Evolutionary conservation across 1,284 basidiomycete genomes (phyloP).

Genomic region (Uromyces viciae-fabae): DNA sequence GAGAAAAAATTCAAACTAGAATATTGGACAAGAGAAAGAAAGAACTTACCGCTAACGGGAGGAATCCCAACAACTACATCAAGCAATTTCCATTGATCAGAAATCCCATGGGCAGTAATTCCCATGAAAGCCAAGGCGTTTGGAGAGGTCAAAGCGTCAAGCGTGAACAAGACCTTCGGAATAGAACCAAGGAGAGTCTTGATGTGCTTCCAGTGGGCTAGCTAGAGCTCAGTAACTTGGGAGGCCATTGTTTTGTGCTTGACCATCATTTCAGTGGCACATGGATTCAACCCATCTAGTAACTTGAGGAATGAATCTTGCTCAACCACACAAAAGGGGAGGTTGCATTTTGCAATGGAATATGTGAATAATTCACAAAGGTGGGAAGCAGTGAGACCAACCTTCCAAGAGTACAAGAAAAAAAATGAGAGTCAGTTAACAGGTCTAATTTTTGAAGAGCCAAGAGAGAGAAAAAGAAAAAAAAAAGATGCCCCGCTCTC

Average conservation of each 20-base stretch:
- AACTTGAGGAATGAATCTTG: neutral
- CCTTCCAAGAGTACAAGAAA: too few species aligned
- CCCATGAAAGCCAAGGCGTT: neutral
- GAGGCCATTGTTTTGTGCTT: neutral
- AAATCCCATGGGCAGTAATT: neutral
- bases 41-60: neutral
- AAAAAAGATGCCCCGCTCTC: too few species aligned
- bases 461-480: too few species aligned
- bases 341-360: neutral
- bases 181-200: neutral
- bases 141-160: neutral
- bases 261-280: neutral
- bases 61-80: neutral
- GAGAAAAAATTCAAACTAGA: too few species aligned
- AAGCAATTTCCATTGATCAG: neutral
- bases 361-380: neutral
- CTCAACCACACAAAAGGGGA: neutral
- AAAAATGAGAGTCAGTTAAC: too few species aligned
- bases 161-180: neutral
- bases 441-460: too few species aligned
- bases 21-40: too few species aligned
- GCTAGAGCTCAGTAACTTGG: neutral
- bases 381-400: too few species aligned
- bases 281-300: neutral
- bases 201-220: neutral